Conservation (phyloP, 176 grass and related monocot species). For the Aegilops sharonensis region DNA sequence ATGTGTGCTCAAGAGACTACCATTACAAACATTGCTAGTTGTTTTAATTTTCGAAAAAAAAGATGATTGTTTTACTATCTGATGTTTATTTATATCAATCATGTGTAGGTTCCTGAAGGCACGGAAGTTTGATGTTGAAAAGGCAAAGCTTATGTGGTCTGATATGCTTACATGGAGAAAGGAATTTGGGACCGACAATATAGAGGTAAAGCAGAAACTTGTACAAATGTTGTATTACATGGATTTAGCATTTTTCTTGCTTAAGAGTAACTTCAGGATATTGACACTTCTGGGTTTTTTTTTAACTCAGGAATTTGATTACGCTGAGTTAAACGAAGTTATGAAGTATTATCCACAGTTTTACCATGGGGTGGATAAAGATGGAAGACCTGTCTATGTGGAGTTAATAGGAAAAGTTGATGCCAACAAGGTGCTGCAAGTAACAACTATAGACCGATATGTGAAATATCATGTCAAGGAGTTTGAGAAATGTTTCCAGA, state of each 20-base stretch:
- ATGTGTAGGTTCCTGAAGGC: slow-evolving; percentile 77
- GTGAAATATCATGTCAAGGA: slow-evolving; percentile 88
- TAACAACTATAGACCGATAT: slow-evolving; percentile 81
- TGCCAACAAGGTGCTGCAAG: slow-evolving; percentile 72
- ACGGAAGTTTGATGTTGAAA: slow-evolving; percentile 77
- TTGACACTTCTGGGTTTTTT: not conserved
- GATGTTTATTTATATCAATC: slow-evolving; percentile 16
- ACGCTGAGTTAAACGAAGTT: slow-evolving; percentile 68
- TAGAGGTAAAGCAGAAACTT: slow-evolving; percentile 47
- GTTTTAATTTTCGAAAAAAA: not conserved
- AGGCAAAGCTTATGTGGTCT: slow-evolving; percentile 89
- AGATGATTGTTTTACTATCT: not conserved
- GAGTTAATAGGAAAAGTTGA: slow-evolving; percentile 88
- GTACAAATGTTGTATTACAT: slow-evolving; percentile 29
- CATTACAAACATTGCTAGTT: not conserved
- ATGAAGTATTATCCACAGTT: slow-evolving; percentile 80
- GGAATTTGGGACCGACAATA: slow-evolving; percentile 76
- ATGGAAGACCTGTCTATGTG: slow-evolving; percentile 86
- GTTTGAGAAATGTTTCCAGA: slow-evolving; percentile 66
- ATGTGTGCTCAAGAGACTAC: not conserved
- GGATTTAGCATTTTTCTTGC: not conserved
- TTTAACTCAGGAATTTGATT: slow-evolving; percentile 67
- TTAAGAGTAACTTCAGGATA: slow-evolving; percentile 15
- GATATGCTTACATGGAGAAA: slow-evolving; percentile 95
- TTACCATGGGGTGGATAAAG: slow-evolving; percentile 94